Evolutionary conservation across 768 basidiomycete genomes (phyloP).

Genomic region (Hortiboletus campestris): DNA sequence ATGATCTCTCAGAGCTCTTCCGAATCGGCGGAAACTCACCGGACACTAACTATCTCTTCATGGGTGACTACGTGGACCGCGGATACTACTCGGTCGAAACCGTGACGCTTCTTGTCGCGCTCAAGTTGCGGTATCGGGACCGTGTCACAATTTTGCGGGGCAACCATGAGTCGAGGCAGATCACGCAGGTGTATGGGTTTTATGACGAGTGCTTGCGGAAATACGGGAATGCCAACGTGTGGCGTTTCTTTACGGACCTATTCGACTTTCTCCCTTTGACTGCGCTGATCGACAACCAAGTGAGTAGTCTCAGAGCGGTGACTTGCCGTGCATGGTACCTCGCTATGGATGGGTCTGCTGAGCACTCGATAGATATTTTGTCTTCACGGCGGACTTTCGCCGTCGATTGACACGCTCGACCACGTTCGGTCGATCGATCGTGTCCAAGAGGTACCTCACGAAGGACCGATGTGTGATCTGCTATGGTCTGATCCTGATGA

Average conservation of each 20-base stretch:
- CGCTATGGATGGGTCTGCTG: neutral
- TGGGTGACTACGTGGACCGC: constrained; percentile 99
- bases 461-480: constrained; percentile 99
- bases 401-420: constrained; percentile 99
- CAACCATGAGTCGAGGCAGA: constrained; percentile 98
- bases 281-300: constrained; percentile 98
- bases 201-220: constrained; percentile 99
- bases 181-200: constrained; percentile 99
- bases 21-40: constrained; percentile 98
- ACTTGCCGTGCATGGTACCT: neutral
- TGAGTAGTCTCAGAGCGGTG: constrained; percentile 42
- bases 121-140: constrained; percentile 97
- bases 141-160: constrained; percentile 97
- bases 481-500: constrained; percentile 99
- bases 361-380: constrained; percentile 82
- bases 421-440: constrained; percentile 98
- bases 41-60: constrained; percentile 99
- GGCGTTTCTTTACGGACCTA: constrained; percentile 98
- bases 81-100: constrained; percentile 99
- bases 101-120: constrained; percentile 92
- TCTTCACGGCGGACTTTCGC: constrained; percentile 94
- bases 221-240: constrained; percentile 99
- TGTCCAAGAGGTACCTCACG: constrained; percentile 98
- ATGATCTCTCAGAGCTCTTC: constrained; percentile 98
- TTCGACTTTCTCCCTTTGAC: constrained; percentile 98